Percentiles rank a stretch among this genome's conserved stretches.
These are phyloP conservation scores for Pseudozyma tsukubaensis DNA, from an alignment of 1,284 basidiomycete species.

Conservation along the genomic window DNA sequence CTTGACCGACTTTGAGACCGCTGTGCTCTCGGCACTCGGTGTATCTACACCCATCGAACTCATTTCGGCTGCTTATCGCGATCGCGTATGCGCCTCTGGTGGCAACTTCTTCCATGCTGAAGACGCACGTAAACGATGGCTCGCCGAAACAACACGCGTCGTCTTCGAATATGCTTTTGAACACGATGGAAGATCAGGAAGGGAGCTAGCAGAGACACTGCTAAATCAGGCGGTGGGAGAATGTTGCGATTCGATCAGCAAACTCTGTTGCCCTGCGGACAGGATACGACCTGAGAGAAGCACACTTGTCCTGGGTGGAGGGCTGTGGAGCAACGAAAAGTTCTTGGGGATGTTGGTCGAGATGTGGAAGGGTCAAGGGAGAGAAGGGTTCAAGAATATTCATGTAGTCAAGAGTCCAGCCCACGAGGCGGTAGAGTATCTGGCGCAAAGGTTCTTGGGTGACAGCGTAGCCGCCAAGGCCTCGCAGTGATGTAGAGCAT, in stretches of 20 bases:
- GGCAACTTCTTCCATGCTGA: slow-evolving; percentile 55
- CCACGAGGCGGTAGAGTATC: slow-evolving; percentile 50
- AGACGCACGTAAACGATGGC: slow-evolving; percentile 59
- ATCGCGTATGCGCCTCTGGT: slow-evolving; percentile 35
- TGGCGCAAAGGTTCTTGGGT: slow-evolving; percentile 29
- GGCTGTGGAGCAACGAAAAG: slow-evolving; percentile 54
- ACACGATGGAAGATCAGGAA: slow-evolving; percentile 8
- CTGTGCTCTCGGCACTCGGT: slow-evolving; percentile 21
- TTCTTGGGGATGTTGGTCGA: slow-evolving; percentile 45
- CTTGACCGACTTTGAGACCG: slow-evolving; percentile 37
- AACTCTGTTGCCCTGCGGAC: slow-evolving; percentile 30
- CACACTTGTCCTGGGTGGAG: slow-evolving; percentile 59
- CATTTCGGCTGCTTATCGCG: slow-evolving; percentile 42
- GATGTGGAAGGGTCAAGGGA: slow-evolving; percentile 31
- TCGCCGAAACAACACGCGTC: slow-evolving; percentile 56
- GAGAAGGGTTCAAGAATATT: slow-evolving; percentile 42
- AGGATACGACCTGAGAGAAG: slow-evolving; percentile 28
- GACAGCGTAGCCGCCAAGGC: no score
- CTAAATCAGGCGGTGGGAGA: slow-evolving; percentile 38
- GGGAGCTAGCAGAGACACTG: slow-evolving; percentile 38
- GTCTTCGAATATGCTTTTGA: slow-evolving; percentile 47
- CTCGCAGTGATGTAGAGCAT: no score
- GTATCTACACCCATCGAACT: slow-evolving; percentile 47
- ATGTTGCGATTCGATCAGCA: slow-evolving; percentile 40
- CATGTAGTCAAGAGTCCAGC: slow-evolving; percentile 56